Conservation (phyloP, 1,284 basidiomycete species). For the Melampsora occidentalis region DNA sequence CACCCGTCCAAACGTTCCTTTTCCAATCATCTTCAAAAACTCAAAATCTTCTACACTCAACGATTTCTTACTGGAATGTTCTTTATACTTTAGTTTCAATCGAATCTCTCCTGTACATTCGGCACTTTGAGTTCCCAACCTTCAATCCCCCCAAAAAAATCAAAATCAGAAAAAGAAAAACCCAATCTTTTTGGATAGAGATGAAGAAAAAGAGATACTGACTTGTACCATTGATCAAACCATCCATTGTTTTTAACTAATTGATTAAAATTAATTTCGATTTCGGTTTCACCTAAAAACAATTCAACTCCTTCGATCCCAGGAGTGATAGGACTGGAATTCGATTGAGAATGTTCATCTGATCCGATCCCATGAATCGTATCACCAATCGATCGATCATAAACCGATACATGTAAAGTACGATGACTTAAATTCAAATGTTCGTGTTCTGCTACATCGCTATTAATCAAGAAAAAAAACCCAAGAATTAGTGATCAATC, state of each 20-base stretch:
- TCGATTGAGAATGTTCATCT: background rate
- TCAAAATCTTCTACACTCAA: conserved; percentile 73
- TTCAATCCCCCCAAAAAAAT: background rate
- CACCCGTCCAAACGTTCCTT: conserved; percentile 93
- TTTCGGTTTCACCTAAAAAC: conserved; percentile 86
- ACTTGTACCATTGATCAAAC: conserved; percentile 94
- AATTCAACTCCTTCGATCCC: conserved; percentile 65
- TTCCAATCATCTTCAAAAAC: conserved; percentile 96
- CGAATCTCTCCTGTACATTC: conserved; percentile 25
- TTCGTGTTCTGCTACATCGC: conserved; percentile 37
- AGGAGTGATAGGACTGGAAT: background rate
- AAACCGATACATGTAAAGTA: conserved; percentile 37
- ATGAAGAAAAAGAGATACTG: background rate
- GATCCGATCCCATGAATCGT: background rate
- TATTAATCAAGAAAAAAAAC: background rate
- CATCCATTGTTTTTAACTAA: conserved; percentile 63
- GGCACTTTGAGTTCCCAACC: background rate
- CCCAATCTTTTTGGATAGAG: background rate
- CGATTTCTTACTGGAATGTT: conserved; percentile 49
- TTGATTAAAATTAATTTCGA: conserved; percentile 83
- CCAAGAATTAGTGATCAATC: background rate
- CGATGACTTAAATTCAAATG: conserved; percentile 15
- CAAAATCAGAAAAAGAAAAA: background rate
- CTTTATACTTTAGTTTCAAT: conserved; percentile 32
- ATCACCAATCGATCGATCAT: conserved; percentile 43